Evolutionary conservation across 2,329 filamentous ascomycete genomes (phyloP), one percentile per base, ranked within the genome.

Genomic region (Colletotrichum sp.): DNA sequence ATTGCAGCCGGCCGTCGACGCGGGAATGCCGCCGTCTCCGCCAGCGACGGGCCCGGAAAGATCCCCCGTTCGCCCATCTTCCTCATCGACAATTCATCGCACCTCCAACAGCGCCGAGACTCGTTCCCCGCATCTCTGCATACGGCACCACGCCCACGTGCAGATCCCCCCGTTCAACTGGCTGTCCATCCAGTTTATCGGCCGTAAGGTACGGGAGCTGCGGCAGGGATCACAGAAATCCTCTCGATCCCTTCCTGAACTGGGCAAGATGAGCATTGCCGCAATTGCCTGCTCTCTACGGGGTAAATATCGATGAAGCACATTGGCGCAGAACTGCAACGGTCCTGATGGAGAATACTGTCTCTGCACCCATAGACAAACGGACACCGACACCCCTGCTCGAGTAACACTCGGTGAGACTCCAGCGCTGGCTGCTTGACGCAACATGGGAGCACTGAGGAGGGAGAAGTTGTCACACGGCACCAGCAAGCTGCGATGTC

Each of bases 121-220:
- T 55, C 64, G 3, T 11, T 36, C 49, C 64, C 71, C 59, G 29
- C 27, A 61, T 65, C 59, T 55, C 27, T 61, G 57, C 70, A 61
- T 65, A 57, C 22, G 22, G 44, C 32, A 61, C 59, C 44, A n/a
- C 64, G 29, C 44, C 64, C 72, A 72, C 52, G 62, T 75, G 68
- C 72, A 72, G 65, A 36, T 61, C 65, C 13, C 30, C 36, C 70
- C 70, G 30, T 64, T 30, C n/a, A 29, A 30, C 62, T 69, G 22
- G 22, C n/a, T 13, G 34, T 29, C n/a, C 27, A 29, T 32, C 19
- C 44, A 74, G 27, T 29, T 8, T 74, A 55, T 62, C 65, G 59
- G 74, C 67, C 74, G 74, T 74, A 76, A 49, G 39, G 65, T 52
- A 16, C 57, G 19, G n/a, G 29, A 63, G 63, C 62, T 73, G 64